Evolutionary conservation across 352 stramenopile species (phyloP), one percentile per base, ranked within the genome.

Genomic region (Ophiocytium majus): DNA sequence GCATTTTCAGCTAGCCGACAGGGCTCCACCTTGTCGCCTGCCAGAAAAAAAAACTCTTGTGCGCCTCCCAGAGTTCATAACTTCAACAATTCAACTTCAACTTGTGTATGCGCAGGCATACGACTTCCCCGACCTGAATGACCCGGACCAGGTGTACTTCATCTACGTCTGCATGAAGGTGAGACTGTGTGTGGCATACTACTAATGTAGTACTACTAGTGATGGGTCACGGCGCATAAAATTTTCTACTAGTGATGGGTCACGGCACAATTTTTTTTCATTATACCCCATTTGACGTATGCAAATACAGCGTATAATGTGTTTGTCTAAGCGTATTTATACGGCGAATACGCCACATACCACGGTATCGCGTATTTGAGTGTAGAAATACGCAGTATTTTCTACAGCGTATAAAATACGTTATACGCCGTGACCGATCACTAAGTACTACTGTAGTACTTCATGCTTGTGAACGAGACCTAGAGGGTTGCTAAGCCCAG

Each of bases 61-160:
- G n/a, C n/a, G n/a, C n/a, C n/a, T n/a, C n/a, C n/a, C n/a, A n/a
- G n/a, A n/a, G n/a, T n/a, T n/a, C n/a, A n/a, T n/a, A n/a, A 19
- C 19, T 66, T 66, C 57, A 66, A 66, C 28, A 66, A 66, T 66
- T 66, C 17, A 19, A 23, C 17, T 66, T 23, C 28, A 23, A 28
- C 28, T 23, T 66, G 57, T 66, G 57, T 66, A 66, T 66, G 57
- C 28, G 57, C 57, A 66, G 57, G 57, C 57, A 23, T 28, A 28
- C 28, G 57, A 66, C 57, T 66, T 23, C 28, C 57, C 57, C 28
- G 57, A 66, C 57, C 57, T 66, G 57, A 66, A 66, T 28, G 57
- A 66, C 57, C 57, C 57, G 19, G 57, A 66, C 57, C 57, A 66
- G 57, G 57, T 66, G 57, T 66, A 66, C 57, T 66, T 66, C 57